Conservation (phyloP, 345 rosid species). For the Arabidopsis arenosa region DNA sequence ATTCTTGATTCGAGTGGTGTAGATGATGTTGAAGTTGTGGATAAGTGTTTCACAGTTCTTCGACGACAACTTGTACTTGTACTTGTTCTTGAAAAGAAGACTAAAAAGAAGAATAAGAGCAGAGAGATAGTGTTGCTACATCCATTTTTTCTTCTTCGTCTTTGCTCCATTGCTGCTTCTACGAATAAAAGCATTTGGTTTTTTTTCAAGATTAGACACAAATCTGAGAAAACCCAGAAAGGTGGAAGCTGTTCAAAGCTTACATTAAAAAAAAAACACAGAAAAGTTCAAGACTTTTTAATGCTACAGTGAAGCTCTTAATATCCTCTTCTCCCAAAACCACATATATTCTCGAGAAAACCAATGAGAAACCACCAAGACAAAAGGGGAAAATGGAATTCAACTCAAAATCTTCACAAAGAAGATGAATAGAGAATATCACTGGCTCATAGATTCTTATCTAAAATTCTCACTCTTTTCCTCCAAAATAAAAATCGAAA, state of each 20-base stretch:
- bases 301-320: slow-evolving; percentile 35
- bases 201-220: slow-evolving; percentile 30
- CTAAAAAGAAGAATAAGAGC: slow-evolving; percentile 47
- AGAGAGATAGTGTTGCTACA: slow-evolving; percentile 31
- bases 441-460: slow-evolving; percentile 48
- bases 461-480: slow-evolving; percentile 29
- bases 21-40: slow-evolving; percentile 48
- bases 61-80: slow-evolving; percentile 58
- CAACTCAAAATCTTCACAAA: slow-evolving; percentile 55
- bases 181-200: slow-evolving; percentile 29
- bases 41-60: slow-evolving; percentile 52
- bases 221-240: slow-evolving; percentile 39
- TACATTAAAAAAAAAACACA: slow-evolving; percentile 7
- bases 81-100: slow-evolving; percentile 35
- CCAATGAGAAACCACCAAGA: slow-evolving; percentile 32
- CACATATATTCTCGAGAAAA: slow-evolving; percentile 39
- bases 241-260: slow-evolving; percentile 40
- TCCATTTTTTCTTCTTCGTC: slow-evolving; percentile 49
- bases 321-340: slow-evolving; percentile 36
- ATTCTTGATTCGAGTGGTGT: slow-evolving; percentile 50
- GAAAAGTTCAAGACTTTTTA: slow-evolving; percentile 18
- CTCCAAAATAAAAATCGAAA: background rate
- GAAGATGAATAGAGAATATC: slow-evolving; percentile 54
- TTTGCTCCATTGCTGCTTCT: slow-evolving; percentile 53
- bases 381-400: slow-evolving; percentile 8